A percentile compares a stretch with the other conserved stretches of the same genome.
Evolutionary conservation across 305 asterid species (phyloP).

Genomic region (Fraxinus floribunda): DNA sequence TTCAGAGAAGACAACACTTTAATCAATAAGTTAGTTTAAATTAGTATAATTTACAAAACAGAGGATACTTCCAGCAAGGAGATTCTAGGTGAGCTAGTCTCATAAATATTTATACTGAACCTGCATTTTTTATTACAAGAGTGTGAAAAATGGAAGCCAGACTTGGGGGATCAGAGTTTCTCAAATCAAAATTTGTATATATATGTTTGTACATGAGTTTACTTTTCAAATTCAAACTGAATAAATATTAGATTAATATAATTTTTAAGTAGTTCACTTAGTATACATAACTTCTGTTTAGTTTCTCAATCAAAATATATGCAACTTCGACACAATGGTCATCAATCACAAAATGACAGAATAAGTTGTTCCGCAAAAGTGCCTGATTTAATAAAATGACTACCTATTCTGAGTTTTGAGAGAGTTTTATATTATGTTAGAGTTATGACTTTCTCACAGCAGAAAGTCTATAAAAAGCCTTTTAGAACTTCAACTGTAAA

Average conservation of each 20-base stretch:
- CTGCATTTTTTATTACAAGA: neutral
- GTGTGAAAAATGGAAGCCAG: neutral
- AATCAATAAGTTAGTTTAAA: neutral
- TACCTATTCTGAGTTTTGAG: neutral
- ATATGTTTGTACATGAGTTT: no score
- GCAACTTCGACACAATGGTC: neutral
- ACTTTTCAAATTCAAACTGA: neutral
- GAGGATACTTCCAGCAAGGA: neutral
- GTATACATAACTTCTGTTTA: neutral
- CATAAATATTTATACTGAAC: neutral
- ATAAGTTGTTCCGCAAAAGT: neutral
- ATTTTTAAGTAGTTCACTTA: neutral
- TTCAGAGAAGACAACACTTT: neutral
- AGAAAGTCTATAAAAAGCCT: neutral
- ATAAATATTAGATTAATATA: neutral
- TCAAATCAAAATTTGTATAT: neutral
- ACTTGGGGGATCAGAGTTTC: neutral
- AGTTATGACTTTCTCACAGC: neutral
- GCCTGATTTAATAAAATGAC: neutral
- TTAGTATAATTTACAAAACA: neutral
- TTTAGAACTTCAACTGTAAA: neutral
- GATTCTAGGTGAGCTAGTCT: neutral
- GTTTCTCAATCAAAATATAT: neutral
- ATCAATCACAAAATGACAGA: neutral
- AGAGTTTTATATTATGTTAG: neutral